Evolutionary conservation across 805 yeast genomes (phyloP).

Genomic region (Wickerhamiella parazyma): DNA sequence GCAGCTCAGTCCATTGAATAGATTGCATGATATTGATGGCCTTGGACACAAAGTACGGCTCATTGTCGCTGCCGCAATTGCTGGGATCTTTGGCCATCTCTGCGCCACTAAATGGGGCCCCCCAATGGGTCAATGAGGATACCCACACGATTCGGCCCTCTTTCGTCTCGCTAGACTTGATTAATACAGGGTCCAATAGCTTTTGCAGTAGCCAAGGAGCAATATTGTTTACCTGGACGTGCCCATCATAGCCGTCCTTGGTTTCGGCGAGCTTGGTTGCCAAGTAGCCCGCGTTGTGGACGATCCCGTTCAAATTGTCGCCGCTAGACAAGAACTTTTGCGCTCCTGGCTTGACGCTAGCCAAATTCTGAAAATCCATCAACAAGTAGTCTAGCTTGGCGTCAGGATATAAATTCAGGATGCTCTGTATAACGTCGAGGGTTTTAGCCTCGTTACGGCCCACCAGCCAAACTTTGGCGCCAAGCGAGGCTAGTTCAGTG

Average conservation of each 20-base stretch:
- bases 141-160: conserved; percentile 35
- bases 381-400: conserved; percentile 16
- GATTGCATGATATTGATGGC: conserved; percentile 30
- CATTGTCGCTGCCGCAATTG: conserved; percentile 11
- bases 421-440: conserved; percentile 20
- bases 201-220: conserved; percentile 36
- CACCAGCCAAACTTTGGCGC: conserved; percentile 28
- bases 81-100: conserved; percentile 28
- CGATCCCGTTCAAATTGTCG: conserved; percentile 25
- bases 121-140: conserved; percentile 29
- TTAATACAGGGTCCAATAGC: conserved; percentile 26
- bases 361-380: conserved; percentile 27
- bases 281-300: conserved; percentile 37
- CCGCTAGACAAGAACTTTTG: conserved; percentile 21
- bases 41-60: conserved; percentile 33
- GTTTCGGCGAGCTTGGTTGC: conserved; percentile 17
- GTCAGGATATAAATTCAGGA: conserved; percentile 20
- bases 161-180: conserved; percentile 21
- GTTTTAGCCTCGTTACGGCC: conserved; percentile 29
- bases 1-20: conserved; percentile 26
- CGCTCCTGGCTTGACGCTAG: conserved; percentile 30
- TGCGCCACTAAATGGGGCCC: conserved; percentile 24
- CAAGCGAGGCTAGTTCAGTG: conserved; percentile 10
- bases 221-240: conserved; percentile 35
- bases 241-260: conserved; percentile 34